Conservation (phyloP, 441 rosid species). For the Adansonia grandidieri region DNA sequence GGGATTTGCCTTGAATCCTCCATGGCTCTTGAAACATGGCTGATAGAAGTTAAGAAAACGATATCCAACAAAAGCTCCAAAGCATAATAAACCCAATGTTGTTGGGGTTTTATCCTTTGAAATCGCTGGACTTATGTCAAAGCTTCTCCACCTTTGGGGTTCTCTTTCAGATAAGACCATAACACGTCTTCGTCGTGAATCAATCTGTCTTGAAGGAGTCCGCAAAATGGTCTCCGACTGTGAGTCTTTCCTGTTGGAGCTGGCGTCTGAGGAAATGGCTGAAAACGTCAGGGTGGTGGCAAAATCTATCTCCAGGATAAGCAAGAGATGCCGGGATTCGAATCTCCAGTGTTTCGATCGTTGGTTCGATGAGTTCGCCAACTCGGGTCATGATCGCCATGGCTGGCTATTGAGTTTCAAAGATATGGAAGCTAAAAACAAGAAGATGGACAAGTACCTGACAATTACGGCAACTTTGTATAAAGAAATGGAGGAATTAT, state of each 20-base stretch:
- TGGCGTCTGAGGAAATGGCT: slow-evolving; percentile 80
- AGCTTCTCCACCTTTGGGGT: slow-evolving; percentile 74
- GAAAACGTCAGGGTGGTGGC: slow-evolving; percentile 63
- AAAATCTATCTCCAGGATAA: slow-evolving; percentile 57
- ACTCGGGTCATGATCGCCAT: slow-evolving; percentile 64
- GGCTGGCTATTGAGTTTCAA: slow-evolving; percentile 65
- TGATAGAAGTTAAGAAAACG: too few relatives aligned
- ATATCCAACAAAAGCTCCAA: slow-evolving; percentile 31
- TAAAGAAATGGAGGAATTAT: slow-evolving; percentile 81
- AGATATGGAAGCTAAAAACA: slow-evolving; percentile 67
- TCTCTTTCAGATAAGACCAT: slow-evolving; percentile 78
- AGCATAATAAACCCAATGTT: slow-evolving; percentile 44
- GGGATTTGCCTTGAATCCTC: too few relatives aligned
- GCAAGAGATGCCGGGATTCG: slow-evolving; percentile 55
- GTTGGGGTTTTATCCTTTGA: slow-evolving; percentile 80
- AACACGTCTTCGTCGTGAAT: slow-evolving; percentile 60
- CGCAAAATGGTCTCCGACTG: slow-evolving; percentile 7
- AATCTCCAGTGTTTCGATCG: slow-evolving; percentile 54
- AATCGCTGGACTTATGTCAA: slow-evolving; percentile 79
- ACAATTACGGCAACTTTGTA: slow-evolving; percentile 66
- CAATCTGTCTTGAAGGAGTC: slow-evolving; percentile 62
- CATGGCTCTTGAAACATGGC: too few relatives aligned
- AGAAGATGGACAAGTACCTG: slow-evolving; percentile 80
- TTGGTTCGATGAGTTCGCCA: slow-evolving; percentile 65
- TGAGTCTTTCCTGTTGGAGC: slow-evolving; percentile 45